These are phyloP conservation scores for Podila epicladia DNA, from an alignment of 192 early-diverging fungal species.

Conservation along the genomic window DNA sequence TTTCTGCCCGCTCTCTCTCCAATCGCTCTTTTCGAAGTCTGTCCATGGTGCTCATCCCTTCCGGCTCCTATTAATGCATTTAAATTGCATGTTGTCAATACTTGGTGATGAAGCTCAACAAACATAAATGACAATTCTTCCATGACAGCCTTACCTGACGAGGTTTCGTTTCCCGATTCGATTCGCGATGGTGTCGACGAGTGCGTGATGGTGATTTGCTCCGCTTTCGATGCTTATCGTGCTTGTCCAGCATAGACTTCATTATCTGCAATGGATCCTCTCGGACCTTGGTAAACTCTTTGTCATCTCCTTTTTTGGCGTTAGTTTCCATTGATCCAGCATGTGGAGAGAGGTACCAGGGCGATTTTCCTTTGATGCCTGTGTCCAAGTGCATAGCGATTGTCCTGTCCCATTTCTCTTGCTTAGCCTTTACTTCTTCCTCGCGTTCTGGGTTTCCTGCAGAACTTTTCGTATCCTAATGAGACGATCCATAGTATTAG, in stretches of 20 bases:
- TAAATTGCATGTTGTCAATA: background rate
- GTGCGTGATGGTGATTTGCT: constrained; percentile 13
- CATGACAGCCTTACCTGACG: constrained; percentile 12
- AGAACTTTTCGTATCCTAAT: constrained; percentile 8
- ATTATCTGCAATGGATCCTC: constrained; percentile 55
- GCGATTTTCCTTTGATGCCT: constrained; percentile 38
- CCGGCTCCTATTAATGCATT: background rate
- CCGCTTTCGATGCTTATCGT: constrained; percentile 13
- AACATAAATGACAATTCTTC: background rate
- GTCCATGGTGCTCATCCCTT: constrained; percentile 44
- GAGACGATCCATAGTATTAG: background rate
- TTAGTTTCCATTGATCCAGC: constrained; percentile 11
- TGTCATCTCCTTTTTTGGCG: constrained; percentile 13
- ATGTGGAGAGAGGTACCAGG: constrained; percentile 33
- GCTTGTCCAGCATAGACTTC: constrained; percentile 33
- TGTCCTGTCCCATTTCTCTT: constrained; percentile 64
- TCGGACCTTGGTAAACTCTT: constrained; percentile 25
- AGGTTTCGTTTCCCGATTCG: background rate
- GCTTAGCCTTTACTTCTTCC: constrained; percentile 62
- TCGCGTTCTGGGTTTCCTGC: constrained; percentile 65
- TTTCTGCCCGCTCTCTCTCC: constrained; percentile 54
- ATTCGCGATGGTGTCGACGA: background rate
- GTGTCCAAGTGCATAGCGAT: constrained; percentile 76
- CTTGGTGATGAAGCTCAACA: no score
- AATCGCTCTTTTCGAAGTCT: constrained; percentile 55